A percentile compares a stretch with the other conserved stretches of the same genome.
phyloP scores from a whole-genome alignment of 257 asterid species.

The Osmanthus fragrans region DNA sequence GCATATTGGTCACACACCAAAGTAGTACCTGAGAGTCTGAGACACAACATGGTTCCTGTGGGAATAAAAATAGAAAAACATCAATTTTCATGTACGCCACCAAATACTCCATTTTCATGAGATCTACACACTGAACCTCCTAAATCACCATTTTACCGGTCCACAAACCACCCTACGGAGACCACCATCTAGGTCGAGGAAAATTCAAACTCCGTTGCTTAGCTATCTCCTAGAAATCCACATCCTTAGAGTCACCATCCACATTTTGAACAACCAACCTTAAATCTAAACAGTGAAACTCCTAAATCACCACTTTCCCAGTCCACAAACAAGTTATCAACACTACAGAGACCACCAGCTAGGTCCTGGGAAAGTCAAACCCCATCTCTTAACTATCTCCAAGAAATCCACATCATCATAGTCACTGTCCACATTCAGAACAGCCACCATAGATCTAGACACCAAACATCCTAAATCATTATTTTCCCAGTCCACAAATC shows the following conservation, averaged over 20 bases:
- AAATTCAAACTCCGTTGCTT: too few species aligned
- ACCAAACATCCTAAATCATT: not conserved
- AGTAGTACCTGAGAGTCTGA: too few species aligned
- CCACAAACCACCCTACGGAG: not conserved
- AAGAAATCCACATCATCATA: constrained; percentile 29
- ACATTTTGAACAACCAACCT: not conserved
- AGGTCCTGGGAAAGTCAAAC: constrained; percentile 33
- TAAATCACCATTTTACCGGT: not conserved
- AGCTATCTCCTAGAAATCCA: too few species aligned
- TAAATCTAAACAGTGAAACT: not conserved
- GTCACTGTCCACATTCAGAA: constrained; percentile 4
- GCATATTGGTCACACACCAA: too few species aligned
- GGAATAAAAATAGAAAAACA: too few species aligned
- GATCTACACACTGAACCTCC: not conserved
- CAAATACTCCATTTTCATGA: too few species aligned
- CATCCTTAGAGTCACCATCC: not conserved
- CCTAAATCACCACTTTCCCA: not conserved
- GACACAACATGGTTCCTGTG: too few species aligned
- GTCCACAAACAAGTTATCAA: not conserved
- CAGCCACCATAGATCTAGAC: not conserved
- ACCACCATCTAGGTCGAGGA: not conserved
- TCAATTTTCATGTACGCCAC: too few species aligned
- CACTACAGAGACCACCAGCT: constrained; percentile 33
- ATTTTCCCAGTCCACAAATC: not conserved
- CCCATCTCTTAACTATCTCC: constrained; percentile 33